These are phyloP conservation scores for Xylariomycetidae sp. DNA, from an alignment of 2,329 filamentous ascomycete genomes.

Conservation along the genomic window DNA sequence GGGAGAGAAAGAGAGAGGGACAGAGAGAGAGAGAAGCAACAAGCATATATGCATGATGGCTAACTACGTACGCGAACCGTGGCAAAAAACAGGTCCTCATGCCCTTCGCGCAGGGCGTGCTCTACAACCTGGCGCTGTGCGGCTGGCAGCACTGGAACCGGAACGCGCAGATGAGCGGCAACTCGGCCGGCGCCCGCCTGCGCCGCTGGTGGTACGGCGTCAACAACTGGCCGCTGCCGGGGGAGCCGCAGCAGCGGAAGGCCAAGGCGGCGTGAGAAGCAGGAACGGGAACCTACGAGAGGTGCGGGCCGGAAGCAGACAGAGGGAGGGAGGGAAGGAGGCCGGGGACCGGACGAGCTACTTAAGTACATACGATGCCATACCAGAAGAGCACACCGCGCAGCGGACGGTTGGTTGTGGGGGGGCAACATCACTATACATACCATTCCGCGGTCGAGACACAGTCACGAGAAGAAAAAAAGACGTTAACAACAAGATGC, in stretches of 20 bases:
- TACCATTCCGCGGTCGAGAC: too few relatives aligned
- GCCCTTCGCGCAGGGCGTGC: conserved; percentile 77
- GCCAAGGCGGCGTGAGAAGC: conserved; percentile 1
- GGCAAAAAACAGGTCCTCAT: conserved; percentile 82
- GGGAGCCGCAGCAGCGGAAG: conserved; percentile 4
- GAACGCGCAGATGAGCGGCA: conserved; percentile 69
- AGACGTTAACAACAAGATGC: too few relatives aligned
- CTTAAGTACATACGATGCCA: too few relatives aligned
- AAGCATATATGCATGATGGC: not conserved
- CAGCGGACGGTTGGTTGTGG: too few relatives aligned
- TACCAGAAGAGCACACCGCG: too few relatives aligned
- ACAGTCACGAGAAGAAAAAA: too few relatives aligned
- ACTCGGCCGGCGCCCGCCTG: conserved; percentile 67
- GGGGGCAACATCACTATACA: too few relatives aligned
- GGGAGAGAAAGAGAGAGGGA: conserved; percentile 1
- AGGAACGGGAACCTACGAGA: too few relatives aligned
- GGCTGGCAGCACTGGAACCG: conserved; percentile 92
- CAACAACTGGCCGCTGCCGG: conserved; percentile 78
- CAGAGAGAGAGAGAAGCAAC: not conserved
- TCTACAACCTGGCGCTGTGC: conserved; percentile 79
- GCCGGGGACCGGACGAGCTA: too few relatives aligned
- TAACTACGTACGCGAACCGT: too few relatives aligned
- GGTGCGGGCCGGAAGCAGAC: not conserved
- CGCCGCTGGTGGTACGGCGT: conserved; percentile 93
- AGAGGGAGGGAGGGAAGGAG: not conserved